Conservation (phyloP, 1,284 basidiomycete species). For the Tilletia setariae region DNA sequence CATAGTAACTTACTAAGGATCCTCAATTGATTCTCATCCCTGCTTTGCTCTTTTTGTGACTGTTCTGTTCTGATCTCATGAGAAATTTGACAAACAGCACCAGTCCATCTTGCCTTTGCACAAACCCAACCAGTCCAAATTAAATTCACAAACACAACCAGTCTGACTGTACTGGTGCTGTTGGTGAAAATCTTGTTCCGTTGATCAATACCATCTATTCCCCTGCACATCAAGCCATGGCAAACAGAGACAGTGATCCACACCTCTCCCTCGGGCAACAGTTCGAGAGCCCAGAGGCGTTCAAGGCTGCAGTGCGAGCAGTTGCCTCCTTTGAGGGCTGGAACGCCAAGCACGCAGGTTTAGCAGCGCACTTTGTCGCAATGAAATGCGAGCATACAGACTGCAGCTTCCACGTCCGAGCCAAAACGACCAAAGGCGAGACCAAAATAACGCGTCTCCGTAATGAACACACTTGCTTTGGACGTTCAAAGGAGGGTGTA, state of each 20-base stretch:
- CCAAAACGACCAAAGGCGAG: background rate
- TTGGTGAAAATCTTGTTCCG: background rate
- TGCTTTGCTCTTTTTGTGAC: no score
- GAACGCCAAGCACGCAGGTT: background rate
- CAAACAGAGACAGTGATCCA: background rate
- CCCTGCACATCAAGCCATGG: background rate
- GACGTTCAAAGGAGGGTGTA: background rate
- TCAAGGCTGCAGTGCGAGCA: background rate
- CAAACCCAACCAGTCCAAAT: background rate
- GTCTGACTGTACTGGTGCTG: background rate
- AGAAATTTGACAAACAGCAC: background rate
- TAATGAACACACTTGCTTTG: background rate
- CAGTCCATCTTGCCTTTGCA: background rate
- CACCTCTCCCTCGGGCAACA: background rate
- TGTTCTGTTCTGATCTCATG: no score
- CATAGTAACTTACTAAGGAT: no score
- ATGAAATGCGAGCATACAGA: background rate
- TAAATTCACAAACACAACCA: background rate
- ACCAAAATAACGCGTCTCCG: background rate
- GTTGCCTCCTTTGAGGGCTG: background rate
- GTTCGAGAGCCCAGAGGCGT: background rate
- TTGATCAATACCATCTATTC: background rate
- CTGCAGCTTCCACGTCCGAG: background rate
- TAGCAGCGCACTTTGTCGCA: background rate
- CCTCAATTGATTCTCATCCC: no score